Evolutionary conservation across 768 basidiomycete genomes (phyloP), one percentile per base, ranked within the genome.

Genomic region (Mycena polygramma): DNA sequence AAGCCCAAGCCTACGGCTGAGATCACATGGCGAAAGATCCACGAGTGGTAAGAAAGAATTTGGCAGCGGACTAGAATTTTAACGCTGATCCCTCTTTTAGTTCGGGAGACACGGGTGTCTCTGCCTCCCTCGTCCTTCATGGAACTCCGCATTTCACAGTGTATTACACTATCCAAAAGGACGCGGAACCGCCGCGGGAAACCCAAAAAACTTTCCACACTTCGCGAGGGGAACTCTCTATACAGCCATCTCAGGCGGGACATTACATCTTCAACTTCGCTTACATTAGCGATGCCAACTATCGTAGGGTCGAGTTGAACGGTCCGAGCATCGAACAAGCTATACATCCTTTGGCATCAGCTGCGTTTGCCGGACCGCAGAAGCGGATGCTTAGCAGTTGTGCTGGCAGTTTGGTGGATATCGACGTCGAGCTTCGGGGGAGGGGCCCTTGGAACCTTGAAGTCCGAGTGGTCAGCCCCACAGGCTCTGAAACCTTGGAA

Each of bases 101-200:
- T 78, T 94, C 94, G 57, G 93, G 94, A 2, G 97, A 98, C 75
- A 96, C 94, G 20, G 97, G 97, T 10, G 94, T 97, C 55, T 92
- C 92, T 15, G 96, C 94, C 4, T 90, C 92, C 5, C 88, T 98
- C 58, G 88, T 96, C 66, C 85, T 99, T 57, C 93, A 92, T 58
- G 97, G 97, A 19, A 92, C 92, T 5, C 92, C 96, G 35, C 97
- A 97, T 8, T 98, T 98, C 88, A 86, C 87, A 57, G 89, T 97
- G 14, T 89, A 89, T 76, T 98, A 96, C 79, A 88, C 85, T 15
- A 87, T 89, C 66, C 91, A 94, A 75, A 88, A 90, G 57, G 88
- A 95, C 80, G 85, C 88, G 20, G 91, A 93, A 74, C 79, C 88
- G 7, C 82, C 90, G 22, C 86, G 84, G 1, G 90, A 93, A 75